Conservation (phyloP, 1,284 basidiomycete species). For the Puccinia hordei region DNA sequence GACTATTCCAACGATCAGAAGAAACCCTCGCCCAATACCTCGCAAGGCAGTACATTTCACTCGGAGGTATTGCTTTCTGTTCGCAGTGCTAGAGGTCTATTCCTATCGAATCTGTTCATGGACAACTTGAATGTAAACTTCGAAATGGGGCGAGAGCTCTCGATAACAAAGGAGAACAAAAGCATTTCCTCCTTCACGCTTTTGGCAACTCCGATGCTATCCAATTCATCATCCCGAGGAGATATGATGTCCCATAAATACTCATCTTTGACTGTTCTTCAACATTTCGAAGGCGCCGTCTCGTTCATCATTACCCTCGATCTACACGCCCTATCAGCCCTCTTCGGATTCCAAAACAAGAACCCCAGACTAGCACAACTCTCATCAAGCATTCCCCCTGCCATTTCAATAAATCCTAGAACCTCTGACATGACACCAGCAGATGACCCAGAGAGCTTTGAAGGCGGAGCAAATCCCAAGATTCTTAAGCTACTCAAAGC, state of each 20-base stretch:
- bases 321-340: constrained; percentile 1
- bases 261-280: neutral
- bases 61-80: neutral
- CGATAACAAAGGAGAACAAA: constrained; percentile 12
- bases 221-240: too few species aligned
- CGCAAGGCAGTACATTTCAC: neutral
- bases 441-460: neutral
- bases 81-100: neutral
- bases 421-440: neutral
- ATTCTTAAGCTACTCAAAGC: constrained; percentile 2
- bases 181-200: constrained; percentile 3
- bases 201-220: constrained; percentile 22
- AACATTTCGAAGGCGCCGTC: neutral
- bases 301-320: constrained; percentile 4
- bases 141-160: constrained; percentile 15
- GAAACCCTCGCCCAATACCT: neutral
- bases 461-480: neutral
- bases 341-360: constrained; percentile 13
- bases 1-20: neutral
- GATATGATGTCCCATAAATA: constrained; percentile 18
- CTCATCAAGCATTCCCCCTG: neutral
- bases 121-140: neutral
- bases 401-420: neutral
- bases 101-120: constrained; percentile 8
- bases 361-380: neutral